These are phyloP conservation scores for Penicillium sp. DNA, from an alignment of 2,329 filamentous ascomycete species.

Conservation along the genomic window DNA sequence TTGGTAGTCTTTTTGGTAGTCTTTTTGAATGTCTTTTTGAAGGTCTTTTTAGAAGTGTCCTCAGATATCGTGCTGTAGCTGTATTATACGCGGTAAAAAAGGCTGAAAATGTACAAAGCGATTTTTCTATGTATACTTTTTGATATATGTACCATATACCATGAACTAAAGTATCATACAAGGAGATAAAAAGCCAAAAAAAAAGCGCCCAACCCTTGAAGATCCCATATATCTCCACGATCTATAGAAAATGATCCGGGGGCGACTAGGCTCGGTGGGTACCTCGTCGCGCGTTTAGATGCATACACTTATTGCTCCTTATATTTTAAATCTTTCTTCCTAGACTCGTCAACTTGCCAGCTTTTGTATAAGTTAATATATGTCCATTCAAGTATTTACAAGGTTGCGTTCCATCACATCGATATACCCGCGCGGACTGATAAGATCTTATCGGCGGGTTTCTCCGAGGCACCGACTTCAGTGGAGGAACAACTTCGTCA, in stretches of 20 bases:
- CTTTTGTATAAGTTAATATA: neutral
- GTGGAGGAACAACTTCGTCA: constrained; percentile 14
- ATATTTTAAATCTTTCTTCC: neutral
- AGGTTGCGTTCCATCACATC: neutral
- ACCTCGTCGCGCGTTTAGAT: neutral
- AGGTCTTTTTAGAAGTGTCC: neutral
- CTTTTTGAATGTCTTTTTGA: too few relatives aligned
- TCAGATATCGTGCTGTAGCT: too few relatives aligned
- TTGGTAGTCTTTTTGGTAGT: too few relatives aligned
- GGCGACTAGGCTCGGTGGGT: neutral
- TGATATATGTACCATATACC: neutral
- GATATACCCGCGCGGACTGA: neutral
- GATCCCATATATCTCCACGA: neutral
- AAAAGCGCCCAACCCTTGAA: neutral
- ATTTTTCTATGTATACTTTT: neutral
- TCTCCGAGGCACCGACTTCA: constrained; percentile 19
- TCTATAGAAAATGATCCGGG: neutral
- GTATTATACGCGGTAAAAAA: neutral
- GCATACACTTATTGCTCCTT: neutral
- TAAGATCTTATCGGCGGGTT: constrained; percentile 28
- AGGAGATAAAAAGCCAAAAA: neutral
- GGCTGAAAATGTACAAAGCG: neutral
- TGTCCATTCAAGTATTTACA: neutral
- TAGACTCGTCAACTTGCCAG: neutral
- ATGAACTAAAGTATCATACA: neutral